These are phyloP conservation scores for Posidonia australis DNA, from an alignment of 106 monocot species.

Conservation along the genomic window DNA sequence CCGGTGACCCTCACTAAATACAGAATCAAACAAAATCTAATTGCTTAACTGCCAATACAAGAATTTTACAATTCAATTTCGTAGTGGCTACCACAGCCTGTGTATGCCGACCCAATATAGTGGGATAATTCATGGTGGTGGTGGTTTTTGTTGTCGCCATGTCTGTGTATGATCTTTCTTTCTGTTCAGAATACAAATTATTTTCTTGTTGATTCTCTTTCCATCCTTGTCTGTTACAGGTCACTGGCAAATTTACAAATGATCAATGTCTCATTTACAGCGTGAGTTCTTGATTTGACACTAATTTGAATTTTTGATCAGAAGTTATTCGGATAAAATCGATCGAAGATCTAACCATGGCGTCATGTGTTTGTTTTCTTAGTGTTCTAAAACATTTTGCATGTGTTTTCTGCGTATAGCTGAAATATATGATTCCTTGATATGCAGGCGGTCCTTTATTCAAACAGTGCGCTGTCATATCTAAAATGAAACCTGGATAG, in stretches of 20 bases:
- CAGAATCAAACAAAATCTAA: too few relatives aligned
- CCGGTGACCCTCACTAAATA: too few relatives aligned
- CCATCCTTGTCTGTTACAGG: conserved; percentile 23
- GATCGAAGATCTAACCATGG: too few relatives aligned
- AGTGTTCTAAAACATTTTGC: neutral
- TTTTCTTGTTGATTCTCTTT: neutral
- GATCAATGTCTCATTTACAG: conserved; percentile 78
- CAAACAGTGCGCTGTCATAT: conserved; percentile 78
- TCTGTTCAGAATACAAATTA: too few relatives aligned
- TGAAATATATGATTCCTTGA: neutral
- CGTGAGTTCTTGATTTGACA: conserved; percentile 32
- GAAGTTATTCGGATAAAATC: too few relatives aligned
- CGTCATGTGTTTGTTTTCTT: neutral
- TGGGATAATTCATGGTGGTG: too few relatives aligned
- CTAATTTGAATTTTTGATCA: neutral
- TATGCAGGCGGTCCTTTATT: conserved; percentile 76
- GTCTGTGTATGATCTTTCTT: too few relatives aligned
- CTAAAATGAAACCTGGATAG: conserved; percentile 68
- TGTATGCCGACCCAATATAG: too few relatives aligned
- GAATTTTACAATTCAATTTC: too few relatives aligned
- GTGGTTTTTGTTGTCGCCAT: too few relatives aligned
- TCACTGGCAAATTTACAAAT: conserved; percentile 78
- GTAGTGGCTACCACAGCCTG: too few relatives aligned
- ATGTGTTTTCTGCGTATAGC: neutral
- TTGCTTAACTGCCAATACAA: too few relatives aligned